These are phyloP conservation scores for Stipa capillata DNA, from an alignment of 176 grass and related monocot species.

Conservation along the genomic window DNA sequence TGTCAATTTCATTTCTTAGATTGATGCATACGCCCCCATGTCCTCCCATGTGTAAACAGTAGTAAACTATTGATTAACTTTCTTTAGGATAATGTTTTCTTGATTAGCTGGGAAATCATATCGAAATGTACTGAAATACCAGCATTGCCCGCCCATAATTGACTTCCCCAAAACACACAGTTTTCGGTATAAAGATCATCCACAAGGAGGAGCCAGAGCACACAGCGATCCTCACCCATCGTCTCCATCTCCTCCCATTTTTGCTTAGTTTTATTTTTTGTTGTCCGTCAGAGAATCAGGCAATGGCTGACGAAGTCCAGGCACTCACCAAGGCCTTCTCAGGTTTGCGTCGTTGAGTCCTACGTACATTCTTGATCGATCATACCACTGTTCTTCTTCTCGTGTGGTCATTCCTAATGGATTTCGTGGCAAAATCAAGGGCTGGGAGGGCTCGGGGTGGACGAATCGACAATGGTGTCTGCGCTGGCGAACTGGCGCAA, in stretches of 20 bases:
- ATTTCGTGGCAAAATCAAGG: constrained; percentile 17
- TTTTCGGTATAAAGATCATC: constrained; percentile 50
- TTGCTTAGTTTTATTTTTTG: background rate
- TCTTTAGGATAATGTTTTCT: background rate
- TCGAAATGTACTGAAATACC: background rate
- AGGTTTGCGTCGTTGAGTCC: constrained; percentile 24
- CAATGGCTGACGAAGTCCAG: constrained; percentile 59
- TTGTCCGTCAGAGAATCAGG: background rate
- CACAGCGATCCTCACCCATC: background rate
- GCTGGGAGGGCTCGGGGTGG: constrained; percentile 65
- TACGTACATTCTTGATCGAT: background rate
- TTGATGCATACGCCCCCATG: background rate
- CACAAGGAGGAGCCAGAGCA: background rate
- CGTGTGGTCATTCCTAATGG: background rate
- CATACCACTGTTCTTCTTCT: background rate
- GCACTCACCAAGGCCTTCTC: constrained; percentile 86
- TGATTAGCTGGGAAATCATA: background rate
- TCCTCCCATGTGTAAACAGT: constrained; percentile 8
- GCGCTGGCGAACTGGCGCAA: constrained; percentile 52
- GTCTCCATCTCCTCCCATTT: background rate
- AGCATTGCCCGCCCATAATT: constrained; percentile 31
- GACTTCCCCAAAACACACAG: constrained; percentile 5
- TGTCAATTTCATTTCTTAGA: constrained; percentile 1
- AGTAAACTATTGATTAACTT: background rate
- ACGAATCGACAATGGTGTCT: constrained; percentile 59